Percentiles rank a stretch among this genome's conserved stretches.
Conservation (phyloP, 495 filamentous ascomycete species). For the Friedmanniomyces simplex region DNA sequence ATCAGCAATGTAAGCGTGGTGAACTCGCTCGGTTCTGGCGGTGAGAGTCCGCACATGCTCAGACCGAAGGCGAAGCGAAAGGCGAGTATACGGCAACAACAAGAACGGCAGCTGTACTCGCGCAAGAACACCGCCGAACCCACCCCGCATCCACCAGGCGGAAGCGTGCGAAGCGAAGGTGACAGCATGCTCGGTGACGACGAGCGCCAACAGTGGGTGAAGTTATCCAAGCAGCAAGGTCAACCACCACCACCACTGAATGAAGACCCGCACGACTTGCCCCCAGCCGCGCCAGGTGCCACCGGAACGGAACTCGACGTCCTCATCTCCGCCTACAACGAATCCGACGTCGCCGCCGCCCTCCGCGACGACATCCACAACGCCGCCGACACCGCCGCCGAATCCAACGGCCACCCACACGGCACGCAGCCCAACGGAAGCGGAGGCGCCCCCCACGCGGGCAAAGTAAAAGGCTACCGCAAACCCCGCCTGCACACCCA, state of each 20-base stretch:
- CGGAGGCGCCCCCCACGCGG: conserved; percentile 24
- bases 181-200: conserved; percentile 46
- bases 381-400: conserved; percentile 47
- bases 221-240: conserved; percentile 56
- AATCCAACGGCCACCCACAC: conserved; percentile 56
- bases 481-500: conserved; percentile 69
- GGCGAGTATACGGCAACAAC: conserved; percentile 66
- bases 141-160: conserved; percentile 36
- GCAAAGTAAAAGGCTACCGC: conserved; percentile 65
- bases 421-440: conserved; percentile 42
- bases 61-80: conserved; percentile 57
- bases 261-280: conserved; percentile 69
- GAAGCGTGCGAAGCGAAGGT: conserved; percentile 17
- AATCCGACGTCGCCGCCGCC: conserved; percentile 65
- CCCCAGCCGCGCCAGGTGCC: conserved; percentile 50
- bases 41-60: conserved; percentile 40
- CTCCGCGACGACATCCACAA: conserved; percentile 74
- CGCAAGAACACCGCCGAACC: conserved; percentile 49
- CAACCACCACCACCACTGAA: conserved; percentile 49
- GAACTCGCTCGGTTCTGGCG: conserved; percentile 37
- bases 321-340: conserved; percentile 61
- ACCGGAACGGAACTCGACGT: conserved; percentile 69
- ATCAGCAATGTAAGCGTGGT: conserved; percentile 56
- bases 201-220: conserved; percentile 50
- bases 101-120: conserved; percentile 85